Evolutionary conservation across 2,329 filamentous ascomycete genomes (phyloP), one percentile per base, ranked within the genome.

Genomic region (Penicillium sp.): DNA sequence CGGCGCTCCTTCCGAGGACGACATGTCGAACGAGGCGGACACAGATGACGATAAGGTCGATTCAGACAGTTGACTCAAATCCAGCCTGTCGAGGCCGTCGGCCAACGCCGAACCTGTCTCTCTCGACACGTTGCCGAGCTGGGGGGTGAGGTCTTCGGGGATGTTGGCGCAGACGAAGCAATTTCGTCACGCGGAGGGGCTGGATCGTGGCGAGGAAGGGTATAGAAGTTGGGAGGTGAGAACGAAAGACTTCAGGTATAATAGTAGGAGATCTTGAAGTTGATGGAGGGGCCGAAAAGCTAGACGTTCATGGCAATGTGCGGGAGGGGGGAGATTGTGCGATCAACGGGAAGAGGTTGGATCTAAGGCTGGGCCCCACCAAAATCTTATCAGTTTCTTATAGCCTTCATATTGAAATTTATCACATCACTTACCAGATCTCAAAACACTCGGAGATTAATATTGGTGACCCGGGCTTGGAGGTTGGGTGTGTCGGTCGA

Each of bases 1-100:
- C 65, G 82, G 81, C 42, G 82, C 81, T 63, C 73, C 74, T 62
- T 76, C 74, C 47, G 74, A 76, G 56, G 74, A 74, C 59, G 75
- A 77, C 74, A 76, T 77, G 62, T 73, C 69, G 70, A 74, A 74
- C 34, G 72, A 74, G 56, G 69, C 68, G 59, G 70, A 73, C 55
- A 66, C 66, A 55, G 73, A 70, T 55, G 71, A 71, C 31, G 73
- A 74, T 58, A 69, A 66, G 58, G 74, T 75, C 64, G 74, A 76
- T 72, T 73, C 69, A 68, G 75, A 75, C 69, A 74, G 69, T 74
- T 76, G 73, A 70, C 70, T 73, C 65, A 77, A 62, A 69, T 77
- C 74, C 72, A 78, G 75, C 75, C 74, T 75, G 66, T 77, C 73
- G 64, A 78, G 75, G 74, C 76, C 76, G 66, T 76, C 69, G 74